phyloP scores from a whole-genome alignment of 2,329 filamentous ascomycete genomes.

The Dendrostoma leiphaemia region DNA sequence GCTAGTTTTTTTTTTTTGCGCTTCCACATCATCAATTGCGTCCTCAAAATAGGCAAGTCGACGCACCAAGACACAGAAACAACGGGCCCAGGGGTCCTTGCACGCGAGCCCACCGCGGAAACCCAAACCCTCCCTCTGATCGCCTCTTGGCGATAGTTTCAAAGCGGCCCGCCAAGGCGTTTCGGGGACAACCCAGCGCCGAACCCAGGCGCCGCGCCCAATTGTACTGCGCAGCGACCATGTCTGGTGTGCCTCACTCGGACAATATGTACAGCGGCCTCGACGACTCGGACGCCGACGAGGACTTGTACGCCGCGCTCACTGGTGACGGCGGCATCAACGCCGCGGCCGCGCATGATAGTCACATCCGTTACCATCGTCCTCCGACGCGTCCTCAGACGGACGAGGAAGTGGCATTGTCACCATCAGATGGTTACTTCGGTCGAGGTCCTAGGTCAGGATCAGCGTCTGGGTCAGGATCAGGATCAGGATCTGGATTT shows the following conservation, averaged over 20 bases:
- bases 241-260: slow-evolving; percentile 43
- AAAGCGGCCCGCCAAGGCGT: slow-evolving; percentile 20
- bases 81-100: background rate
- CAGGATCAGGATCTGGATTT: background rate
- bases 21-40: too few relatives aligned
- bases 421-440: slow-evolving; percentile 54
- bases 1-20: too few relatives aligned
- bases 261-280: slow-evolving; percentile 43
- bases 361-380: background rate
- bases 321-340: slow-evolving; percentile 5
- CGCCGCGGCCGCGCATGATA: background rate
- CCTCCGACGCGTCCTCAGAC: background rate
- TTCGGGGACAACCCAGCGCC: slow-evolving; percentile 9
- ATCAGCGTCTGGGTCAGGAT: slow-evolving; percentile 1
- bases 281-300: slow-evolving; percentile 26
- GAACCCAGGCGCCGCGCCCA: background rate
- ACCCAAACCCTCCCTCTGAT: background rate
- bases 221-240: slow-evolving; percentile 26
- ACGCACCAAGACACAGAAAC: too few relatives aligned
- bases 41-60: slow-evolving; percentile 9
- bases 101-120: slow-evolving; percentile 2
- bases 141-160: slow-evolving; percentile 18
- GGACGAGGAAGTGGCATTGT: slow-evolving; percentile 34
- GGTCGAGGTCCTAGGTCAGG: slow-evolving; percentile 24
- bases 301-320: slow-evolving; percentile 16